Evolutionary conservation across 495 filamentous ascomycete genomes (phyloP).

Genomic region (Penicillium chermesinum): DNA sequence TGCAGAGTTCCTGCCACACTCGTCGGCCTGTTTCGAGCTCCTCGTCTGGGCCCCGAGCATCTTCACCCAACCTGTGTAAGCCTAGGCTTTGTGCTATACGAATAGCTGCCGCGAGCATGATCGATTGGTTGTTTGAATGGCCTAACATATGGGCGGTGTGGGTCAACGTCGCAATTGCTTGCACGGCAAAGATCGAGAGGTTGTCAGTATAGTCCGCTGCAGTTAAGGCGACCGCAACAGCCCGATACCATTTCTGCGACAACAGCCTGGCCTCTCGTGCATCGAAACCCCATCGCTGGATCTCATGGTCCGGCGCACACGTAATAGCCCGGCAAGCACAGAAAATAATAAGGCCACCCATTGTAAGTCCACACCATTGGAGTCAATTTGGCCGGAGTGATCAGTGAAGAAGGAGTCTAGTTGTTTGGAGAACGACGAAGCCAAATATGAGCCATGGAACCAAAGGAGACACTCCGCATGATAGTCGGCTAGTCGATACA

Average conservation of each 20-base stretch:
- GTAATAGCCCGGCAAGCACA: slow-evolving; percentile 34
- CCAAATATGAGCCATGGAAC: slow-evolving; percentile 35
- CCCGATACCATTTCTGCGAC: slow-evolving; percentile 33
- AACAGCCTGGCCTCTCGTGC: slow-evolving; percentile 27
- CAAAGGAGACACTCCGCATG: slow-evolving; percentile 36
- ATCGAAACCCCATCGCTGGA: slow-evolving; percentile 32
- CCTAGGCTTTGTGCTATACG: slow-evolving; percentile 31
- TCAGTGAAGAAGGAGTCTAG: slow-evolving; percentile 28
- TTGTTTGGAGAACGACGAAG: slow-evolving; percentile 23
- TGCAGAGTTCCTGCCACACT: slow-evolving; percentile 35
- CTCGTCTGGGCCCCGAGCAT: slow-evolving; percentile 7
- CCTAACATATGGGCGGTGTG: slow-evolving; percentile 41
- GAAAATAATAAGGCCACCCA: slow-evolving; percentile 40
- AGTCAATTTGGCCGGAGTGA: slow-evolving; percentile 18
- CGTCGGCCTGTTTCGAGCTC: slow-evolving; percentile 33
- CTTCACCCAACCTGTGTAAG: slow-evolving; percentile 19
- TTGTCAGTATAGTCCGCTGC: slow-evolving; percentile 32
- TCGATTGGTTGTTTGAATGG: slow-evolving; percentile 31
- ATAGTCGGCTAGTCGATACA: slow-evolving; percentile 31
- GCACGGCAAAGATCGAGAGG: slow-evolving; percentile 29
- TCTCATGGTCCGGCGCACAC: slow-evolving; percentile 23
- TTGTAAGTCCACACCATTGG: slow-evolving; percentile 23
- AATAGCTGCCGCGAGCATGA: slow-evolving; percentile 27
- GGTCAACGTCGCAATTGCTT: slow-evolving; percentile 37
- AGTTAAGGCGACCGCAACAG: slow-evolving; percentile 30